phyloP scores from a whole-genome alignment of 164 flowering plant genomes.

The Liquidambar formosana region DNA sequence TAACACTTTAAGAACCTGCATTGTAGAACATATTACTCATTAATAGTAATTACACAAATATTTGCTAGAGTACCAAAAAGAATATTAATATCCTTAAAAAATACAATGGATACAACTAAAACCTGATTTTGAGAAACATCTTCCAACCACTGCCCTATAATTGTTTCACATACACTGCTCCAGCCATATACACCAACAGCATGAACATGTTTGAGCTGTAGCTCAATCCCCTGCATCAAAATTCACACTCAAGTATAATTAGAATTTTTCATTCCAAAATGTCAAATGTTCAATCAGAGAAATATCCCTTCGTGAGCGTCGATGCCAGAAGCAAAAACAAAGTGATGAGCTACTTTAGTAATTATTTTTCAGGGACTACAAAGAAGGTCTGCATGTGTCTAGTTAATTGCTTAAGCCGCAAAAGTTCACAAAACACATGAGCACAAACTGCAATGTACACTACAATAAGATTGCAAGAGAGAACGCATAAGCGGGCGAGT shows the following conservation, averaged over 20 bases:
- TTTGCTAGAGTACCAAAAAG: neutral
- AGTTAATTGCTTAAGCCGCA: neutral
- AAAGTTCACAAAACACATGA: too few species aligned
- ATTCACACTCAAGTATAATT: conserved; percentile 1
- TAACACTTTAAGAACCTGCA: conserved; percentile 75
- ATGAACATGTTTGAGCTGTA: conserved; percentile 86
- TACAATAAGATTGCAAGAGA: too few species aligned
- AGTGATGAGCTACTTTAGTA: neutral
- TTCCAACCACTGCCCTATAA: conserved; percentile 94
- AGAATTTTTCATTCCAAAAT: neutral
- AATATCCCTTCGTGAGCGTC: neutral
- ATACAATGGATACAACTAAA: conserved; percentile 5
- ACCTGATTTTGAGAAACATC: conserved; percentile 99
- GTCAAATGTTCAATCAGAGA: neutral
- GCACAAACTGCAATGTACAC: too few species aligned
- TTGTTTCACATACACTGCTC: conserved; percentile 76
- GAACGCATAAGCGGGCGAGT: too few species aligned
- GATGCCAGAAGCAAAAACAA: neutral
- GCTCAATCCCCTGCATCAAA: conserved; percentile 80
- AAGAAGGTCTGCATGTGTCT: neutral
- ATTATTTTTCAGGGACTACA: neutral
- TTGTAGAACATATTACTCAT: neutral
- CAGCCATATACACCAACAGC: conserved; percentile 90
- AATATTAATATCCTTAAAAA: neutral
- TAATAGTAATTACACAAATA: neutral